Evolutionary conservation across 495 filamentous ascomycete species (phyloP), one percentile per base, ranked within the genome.

Genomic region (Penicillium argentinense): DNA sequence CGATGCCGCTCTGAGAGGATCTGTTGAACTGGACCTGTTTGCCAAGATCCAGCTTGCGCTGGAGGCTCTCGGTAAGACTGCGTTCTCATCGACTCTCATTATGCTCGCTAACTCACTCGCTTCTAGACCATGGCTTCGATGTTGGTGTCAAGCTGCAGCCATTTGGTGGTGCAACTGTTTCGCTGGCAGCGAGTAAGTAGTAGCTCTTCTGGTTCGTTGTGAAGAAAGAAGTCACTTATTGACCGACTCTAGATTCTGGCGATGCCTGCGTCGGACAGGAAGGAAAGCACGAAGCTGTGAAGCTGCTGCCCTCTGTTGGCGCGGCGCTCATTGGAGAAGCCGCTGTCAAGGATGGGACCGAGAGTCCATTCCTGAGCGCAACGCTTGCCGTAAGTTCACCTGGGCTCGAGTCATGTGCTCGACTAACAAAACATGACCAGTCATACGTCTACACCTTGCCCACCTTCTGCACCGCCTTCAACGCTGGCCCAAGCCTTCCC

Each of bases 91-190:
- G 3, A 18, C 30, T 24, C 48, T 52, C 17, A 52, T 33, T 21
- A 17, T 11, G 16, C 16, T 25, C 28, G 16, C 13, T 5, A 34
- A n/a, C n/a, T n/a, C n/a, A n/a, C n/a, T n/a, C n/a, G n/a, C n/a
- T n/a, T n/a, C n/a, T 42, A 66, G 62, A 53, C 13, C 53, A 64
- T 9, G 69, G 69, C 1, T 61, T 63, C 25, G 55, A 68, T 32
- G 50, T 57, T 14, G 69, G 69, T 1, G 22, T 73, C 8, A 53
- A 66, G 19, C 38, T 73, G 19, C 54, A 63, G 43, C 67, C 66
- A 8, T 60, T 56, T 28, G 30, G 63, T 18, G 56, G 58, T 2
- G 65, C 57, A 5, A 60, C 51, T 23, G 23, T 66, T 3, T 36
- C 49, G 3, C 43, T 56, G 0, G 57, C 66, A 26, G 56, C 46